phyloP scores from a whole-genome alignment of 257 asterid species.

The Eucommia ulmoides region DNA sequence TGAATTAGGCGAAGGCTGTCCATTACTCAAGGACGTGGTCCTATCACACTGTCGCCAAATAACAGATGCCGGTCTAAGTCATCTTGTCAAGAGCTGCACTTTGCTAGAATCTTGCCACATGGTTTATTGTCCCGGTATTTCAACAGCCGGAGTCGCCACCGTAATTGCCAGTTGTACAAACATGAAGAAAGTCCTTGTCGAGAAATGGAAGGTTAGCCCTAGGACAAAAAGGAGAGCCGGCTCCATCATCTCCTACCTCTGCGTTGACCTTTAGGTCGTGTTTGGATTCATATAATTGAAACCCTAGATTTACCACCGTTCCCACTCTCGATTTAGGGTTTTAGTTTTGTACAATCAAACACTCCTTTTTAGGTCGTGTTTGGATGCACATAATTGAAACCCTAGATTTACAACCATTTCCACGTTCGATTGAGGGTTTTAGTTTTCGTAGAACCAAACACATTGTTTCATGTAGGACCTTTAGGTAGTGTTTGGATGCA shows the following conservation, averaged over 20 bases:
- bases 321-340: no score
- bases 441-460: no score
- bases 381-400: no score
- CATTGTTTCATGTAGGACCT: no score
- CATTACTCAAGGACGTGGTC: slow-evolving; percentile 55
- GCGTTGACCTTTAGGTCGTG: slow-evolving; percentile 60
- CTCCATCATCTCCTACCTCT: slow-evolving; percentile 60
- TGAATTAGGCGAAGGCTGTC: slow-evolving; percentile 71
- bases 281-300: no score
- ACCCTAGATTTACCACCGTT: no score
- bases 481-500: no score
- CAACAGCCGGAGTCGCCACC: slow-evolving; percentile 60
- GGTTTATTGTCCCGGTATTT: slow-evolving; percentile 70
- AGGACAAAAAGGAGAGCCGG: slow-evolving; percentile 81
- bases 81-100: slow-evolving; percentile 42
- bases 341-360: no score
- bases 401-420: no score
- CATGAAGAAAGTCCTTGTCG: slow-evolving; percentile 61
- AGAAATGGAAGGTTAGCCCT: slow-evolving; percentile 64
- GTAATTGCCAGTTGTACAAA: slow-evolving; percentile 46
- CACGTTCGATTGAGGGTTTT: no score
- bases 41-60: slow-evolving; percentile 79
- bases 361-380: no score
- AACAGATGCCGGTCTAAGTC: slow-evolving; percentile 51
- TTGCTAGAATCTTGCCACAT: slow-evolving; percentile 64